A percentile compares a stretch with the other conserved stretches of the same genome.
These are phyloP conservation scores for Uronychia setigera DNA, from an alignment of 73 alveolate species.

Conservation along the genomic window DNA sequence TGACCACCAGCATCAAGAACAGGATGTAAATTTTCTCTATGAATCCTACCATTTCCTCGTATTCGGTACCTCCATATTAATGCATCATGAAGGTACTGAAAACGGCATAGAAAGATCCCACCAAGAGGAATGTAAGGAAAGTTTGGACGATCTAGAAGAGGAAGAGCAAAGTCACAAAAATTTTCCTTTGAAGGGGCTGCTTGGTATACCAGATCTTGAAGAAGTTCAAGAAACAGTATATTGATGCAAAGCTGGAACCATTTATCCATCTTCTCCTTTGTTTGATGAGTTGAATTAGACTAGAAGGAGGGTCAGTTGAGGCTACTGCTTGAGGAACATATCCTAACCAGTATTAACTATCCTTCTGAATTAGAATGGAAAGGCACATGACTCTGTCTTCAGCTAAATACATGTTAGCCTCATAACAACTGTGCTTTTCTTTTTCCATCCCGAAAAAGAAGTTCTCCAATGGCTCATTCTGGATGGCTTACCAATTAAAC, in stretches of 20 bases:
- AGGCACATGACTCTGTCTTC: constrained; percentile 77
- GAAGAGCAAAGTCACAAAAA: neutral
- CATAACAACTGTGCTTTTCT: constrained; percentile 21
- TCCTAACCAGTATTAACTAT: constrained; percentile 5
- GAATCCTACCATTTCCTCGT: neutral
- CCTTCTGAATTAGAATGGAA: constrained; percentile 22
- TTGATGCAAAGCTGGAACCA: constrained; percentile 25
- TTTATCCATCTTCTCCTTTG: constrained; percentile 60
- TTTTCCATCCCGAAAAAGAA: constrained; percentile 53
- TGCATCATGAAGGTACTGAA: constrained; percentile 7
- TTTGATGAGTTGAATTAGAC: neutral
- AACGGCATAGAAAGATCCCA: constrained; percentile 22
- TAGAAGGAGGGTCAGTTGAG: constrained; percentile 60
- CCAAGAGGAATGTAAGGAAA: constrained; percentile 6
- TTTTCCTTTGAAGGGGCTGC: constrained; percentile 1
- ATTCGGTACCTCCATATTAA: neutral
- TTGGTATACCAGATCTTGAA: neutral
- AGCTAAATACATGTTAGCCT: constrained; percentile 70
- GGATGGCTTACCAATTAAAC: constrained; percentile 69
- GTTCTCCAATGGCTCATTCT: constrained; percentile 44
- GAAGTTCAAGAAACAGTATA: neutral
- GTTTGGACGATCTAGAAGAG: constrained; percentile 12
- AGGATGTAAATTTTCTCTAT: constrained; percentile 4
- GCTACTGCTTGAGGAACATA: constrained; percentile 56
- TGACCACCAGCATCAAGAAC: constrained; percentile 1